A percentile compares a stretch with the other conserved stretches of the same genome.
These are phyloP conservation scores for Hymenoscyphus scutula DNA, from an alignment of 2,329 filamentous ascomycete species.

Conservation along the genomic window DNA sequence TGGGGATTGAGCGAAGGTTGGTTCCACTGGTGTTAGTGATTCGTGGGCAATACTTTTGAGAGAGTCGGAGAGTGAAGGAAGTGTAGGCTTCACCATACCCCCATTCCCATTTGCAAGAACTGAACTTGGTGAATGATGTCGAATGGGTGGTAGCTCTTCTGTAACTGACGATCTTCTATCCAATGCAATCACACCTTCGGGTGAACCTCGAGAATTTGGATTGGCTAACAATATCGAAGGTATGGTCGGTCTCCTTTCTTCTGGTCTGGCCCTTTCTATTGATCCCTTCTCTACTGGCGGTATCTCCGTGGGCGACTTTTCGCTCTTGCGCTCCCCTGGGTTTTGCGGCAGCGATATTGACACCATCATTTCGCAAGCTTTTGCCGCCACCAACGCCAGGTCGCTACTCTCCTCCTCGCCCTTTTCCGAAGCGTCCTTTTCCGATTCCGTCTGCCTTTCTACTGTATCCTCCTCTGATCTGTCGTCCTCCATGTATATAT, in stretches of 20 bases:
- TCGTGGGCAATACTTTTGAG: constrained; percentile 34
- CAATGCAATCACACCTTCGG: constrained; percentile 21
- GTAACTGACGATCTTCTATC: constrained; percentile 20
- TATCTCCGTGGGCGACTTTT: not conserved
- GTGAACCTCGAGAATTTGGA: constrained; percentile 14
- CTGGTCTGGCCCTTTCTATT: constrained; percentile 3
- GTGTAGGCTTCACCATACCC: constrained; percentile 23
- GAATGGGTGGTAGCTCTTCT: constrained; percentile 34
- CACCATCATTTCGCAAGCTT: constrained; percentile 8
- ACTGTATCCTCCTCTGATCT: not conserved
- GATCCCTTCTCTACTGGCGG: not conserved
- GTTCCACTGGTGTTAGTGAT: constrained; percentile 20
- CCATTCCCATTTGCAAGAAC: constrained; percentile 29
- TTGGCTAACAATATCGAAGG: constrained; percentile 22
- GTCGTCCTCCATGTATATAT: constrained; percentile 14
- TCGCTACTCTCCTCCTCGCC: constrained; percentile 6
- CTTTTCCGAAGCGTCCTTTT: constrained; percentile 27
- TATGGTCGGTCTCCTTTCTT: constrained; percentile 22
- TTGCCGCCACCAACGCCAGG: constrained; percentile 11
- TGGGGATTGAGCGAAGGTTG: constrained; percentile 33
- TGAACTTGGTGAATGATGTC: constrained; percentile 28
- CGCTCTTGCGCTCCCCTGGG: not conserved
- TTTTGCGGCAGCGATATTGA: constrained; percentile 4
- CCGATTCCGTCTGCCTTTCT: constrained; percentile 19
- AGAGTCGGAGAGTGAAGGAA: constrained; percentile 34